Evolutionary conservation across 2,329 filamentous ascomycete species (phyloP).

Genomic region (Whalleya microplaca): DNA sequence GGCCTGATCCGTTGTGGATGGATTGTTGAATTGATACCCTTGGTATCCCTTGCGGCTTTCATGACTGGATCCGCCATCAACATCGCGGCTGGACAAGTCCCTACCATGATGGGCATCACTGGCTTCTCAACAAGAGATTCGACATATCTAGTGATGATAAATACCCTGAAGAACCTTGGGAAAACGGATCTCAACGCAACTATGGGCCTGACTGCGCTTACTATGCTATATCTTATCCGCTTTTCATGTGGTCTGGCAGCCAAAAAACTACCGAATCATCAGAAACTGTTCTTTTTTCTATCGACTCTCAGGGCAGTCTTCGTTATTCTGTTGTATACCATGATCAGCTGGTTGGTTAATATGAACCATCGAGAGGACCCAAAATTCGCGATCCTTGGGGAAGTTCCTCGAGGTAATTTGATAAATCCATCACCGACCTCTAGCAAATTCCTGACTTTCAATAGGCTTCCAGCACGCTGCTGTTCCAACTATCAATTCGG

Average conservation of each 20-base stretch:
- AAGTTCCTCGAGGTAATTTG: constrained; percentile 72
- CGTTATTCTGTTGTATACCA: constrained; percentile 87
- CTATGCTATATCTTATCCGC: constrained; percentile 77
- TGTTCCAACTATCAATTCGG: constrained; percentile 68
- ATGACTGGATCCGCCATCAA: constrained; percentile 96
- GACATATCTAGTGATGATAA: constrained; percentile 83
- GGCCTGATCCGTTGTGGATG: constrained; percentile 82
- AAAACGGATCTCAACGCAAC: constrained; percentile 76
- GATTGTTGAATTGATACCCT: constrained; percentile 90
- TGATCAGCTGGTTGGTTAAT: constrained; percentile 88
- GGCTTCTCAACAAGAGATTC: constrained; percentile 75
- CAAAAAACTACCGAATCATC: constrained; percentile 68
- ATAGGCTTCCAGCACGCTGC: constrained; percentile 78
- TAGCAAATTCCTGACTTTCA: constrained; percentile 25
- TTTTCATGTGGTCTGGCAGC: constrained; percentile 66
- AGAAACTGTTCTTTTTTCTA: constrained; percentile 85
- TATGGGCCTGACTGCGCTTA: constrained; percentile 82
- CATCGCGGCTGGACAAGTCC: constrained; percentile 84
- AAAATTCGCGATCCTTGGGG: constrained; percentile 73
- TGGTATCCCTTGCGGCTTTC: constrained; percentile 89
- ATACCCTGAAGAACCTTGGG: constrained; percentile 74
- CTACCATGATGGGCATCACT: constrained; percentile 77
- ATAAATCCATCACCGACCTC: not conserved
- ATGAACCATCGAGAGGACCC: constrained; percentile 65
- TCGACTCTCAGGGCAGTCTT: constrained; percentile 89